These are phyloP conservation scores for Phlebiopsis flavidoalba DNA, from an alignment of 768 basidiomycete genomes.

Conservation along the genomic window DNA sequence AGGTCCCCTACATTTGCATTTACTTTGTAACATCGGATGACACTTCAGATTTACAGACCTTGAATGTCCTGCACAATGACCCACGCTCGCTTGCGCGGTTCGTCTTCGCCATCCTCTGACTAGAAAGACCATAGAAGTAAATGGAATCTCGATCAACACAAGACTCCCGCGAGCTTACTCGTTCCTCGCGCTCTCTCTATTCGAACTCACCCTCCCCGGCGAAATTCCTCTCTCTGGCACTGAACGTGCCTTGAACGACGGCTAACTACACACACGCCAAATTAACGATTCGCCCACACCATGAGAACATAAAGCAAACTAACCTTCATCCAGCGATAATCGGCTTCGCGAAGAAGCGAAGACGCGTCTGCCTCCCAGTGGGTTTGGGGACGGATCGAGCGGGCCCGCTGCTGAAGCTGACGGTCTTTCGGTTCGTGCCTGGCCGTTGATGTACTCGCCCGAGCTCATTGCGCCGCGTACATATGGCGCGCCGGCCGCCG, in stretches of 20 bases:
- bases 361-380: slow-evolving; percentile 97
- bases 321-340: slow-evolving; percentile 74
- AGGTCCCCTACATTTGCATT: too few species aligned
- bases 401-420: slow-evolving; percentile 93
- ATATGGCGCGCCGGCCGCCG: slow-evolving; percentile 57
- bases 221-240: too few species aligned
- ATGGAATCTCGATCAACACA: too few species aligned
- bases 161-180: slow-evolving; percentile 85
- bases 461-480: slow-evolving; percentile 55
- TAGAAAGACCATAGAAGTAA: too few species aligned
- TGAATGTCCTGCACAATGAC: slow-evolving; percentile 69
- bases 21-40: too few species aligned
- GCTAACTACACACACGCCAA: slow-evolving; percentile 45
- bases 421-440: slow-evolving; percentile 40
- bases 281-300: too few species aligned
- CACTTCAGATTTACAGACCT: too few species aligned
- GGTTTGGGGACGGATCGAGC: slow-evolving; percentile 72
- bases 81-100: slow-evolving; percentile 32
- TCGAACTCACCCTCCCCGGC: too few species aligned
- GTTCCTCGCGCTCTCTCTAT: slow-evolving; percentile 70
- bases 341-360: slow-evolving; percentile 81
- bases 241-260: slow-evolving; percentile 65
- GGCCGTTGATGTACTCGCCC: slow-evolving; percentile 37
- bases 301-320: slow-evolving; percentile 18
- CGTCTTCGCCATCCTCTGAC: slow-evolving; percentile 34